Base-by-base conservation (phyloP, 768 basidiomycete species). In the Macrolepiota fuliginosa region DNA sequence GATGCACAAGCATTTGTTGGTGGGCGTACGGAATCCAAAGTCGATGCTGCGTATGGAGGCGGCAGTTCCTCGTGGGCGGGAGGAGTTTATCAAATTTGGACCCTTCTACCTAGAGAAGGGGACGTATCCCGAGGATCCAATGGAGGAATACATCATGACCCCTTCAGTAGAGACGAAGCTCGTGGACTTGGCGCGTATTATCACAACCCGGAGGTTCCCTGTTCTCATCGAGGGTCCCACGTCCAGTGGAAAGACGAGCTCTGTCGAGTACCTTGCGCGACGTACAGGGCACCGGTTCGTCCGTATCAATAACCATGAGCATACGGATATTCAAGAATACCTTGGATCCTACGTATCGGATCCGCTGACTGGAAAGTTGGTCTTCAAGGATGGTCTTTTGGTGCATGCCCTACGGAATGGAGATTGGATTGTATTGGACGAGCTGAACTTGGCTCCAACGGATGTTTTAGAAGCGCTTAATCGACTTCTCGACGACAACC, bases 261-360 rank as follows among this genome's bases (percentile, higher is more conserved):
- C 96, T 0, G 87, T 99, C 49, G 96, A 98, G 75, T 98, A 96
- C 72, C 84, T 99, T 29, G 96, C 97, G 4, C 86, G 85, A 63
- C 83, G 91, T 58, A 97, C 95, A 0, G 96, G 97, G 0, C 97
- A 99, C 77, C 87, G 84, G 37, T 98, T 98, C 73, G 88, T 99
- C 32, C 92, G 97, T 42, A 98, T 99, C 81, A 99, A 99, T 77
- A 99, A 99, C 69, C 97, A 99, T 76, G 97, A 99, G 65, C 97
- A 98, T 70, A 99, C 97, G 4, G 97, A 99, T 70, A 97, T 99
- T 54, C 97, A 99, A 70, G 97, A 99, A 71, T 99, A 99, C 70
- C 82, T 98, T 50, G 97, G 97, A 2, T 94, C 94, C 0, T 99
- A 99, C 70, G 87, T 96, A 24, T 96, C 97, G 2, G 95, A 98